Base-by-base conservation (phyloP, 2,329 filamentous ascomycete genomes). In the Paraphoma chrysanthemicola region DNA sequence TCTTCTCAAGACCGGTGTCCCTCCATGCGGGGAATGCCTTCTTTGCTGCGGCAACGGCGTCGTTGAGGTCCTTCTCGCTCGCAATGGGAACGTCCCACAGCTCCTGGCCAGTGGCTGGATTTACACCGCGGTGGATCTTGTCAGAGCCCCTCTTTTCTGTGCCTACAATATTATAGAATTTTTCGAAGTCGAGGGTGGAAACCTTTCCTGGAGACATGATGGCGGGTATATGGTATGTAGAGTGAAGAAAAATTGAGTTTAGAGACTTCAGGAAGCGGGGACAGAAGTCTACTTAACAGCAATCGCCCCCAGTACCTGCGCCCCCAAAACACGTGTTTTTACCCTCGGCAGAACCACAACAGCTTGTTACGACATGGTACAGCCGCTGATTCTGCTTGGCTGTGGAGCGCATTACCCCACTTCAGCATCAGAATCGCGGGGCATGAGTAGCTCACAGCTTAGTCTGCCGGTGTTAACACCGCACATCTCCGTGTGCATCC, bases 141-240 rank as follows among this genome's bases (percentile, higher is more conserved):
- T 74, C 62, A 1, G 81, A 82, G 16, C 77, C 69, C 16, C 76
- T 75, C 56, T 81, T 70, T 70, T 83, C 72, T 55, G 82, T 83
- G 59, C 84, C 78, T 60, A 86, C 80, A 52, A 83, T 77, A 73
- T 85, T 86, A 56, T 78, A 76, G 68, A 83, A 85, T 44, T 76
- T 81, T 59, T 78, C 70, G 54, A 77, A 78, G 33, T 78, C 68
- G 56, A 76, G 57, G 44, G 62, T 70, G 48, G 73, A 72, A 16
- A 78, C 72, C 60, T 80, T 80, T 57, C 75, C 77, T 33, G 79
- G 78, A 74, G 79, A 80, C 80, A 81, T 82, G 62, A 51, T 78
- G 47, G 61, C 44, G 48, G 49, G 9, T 36, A 36, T 47, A 46
- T 38, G 31, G 18, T 7, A 12, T 12, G 23, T 10, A 4, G 23